Conservation (phyloP, 108 stramenopile species). For the Pseudonitzschia multiseries region DNA sequence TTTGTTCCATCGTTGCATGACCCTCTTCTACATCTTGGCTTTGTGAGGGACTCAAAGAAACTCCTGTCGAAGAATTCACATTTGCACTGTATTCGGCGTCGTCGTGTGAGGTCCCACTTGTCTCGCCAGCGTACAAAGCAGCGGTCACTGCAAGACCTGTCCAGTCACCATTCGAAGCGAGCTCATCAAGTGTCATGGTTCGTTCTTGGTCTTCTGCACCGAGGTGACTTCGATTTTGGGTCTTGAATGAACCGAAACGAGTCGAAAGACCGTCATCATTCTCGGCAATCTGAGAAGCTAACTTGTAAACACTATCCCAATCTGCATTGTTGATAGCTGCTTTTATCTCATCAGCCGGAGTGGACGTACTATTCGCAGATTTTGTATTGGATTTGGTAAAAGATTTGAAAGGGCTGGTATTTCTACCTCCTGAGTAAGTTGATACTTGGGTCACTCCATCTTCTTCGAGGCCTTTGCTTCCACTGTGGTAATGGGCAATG, state of each 20-base stretch:
- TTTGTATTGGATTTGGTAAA: not conserved
- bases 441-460: not conserved
- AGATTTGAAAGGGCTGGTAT: not conserved
- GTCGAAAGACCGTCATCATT: slow-evolving; percentile 24
- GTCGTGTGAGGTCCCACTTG: slow-evolving; percentile 23
- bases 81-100: too few species aligned
- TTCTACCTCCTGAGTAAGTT: not conserved
- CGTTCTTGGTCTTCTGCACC: slow-evolving; percentile 30
- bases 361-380: not conserved
- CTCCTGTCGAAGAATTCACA: not conserved
- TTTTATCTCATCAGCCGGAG: slow-evolving; percentile 10
- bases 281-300: slow-evolving; percentile 32
- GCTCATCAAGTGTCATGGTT: slow-evolving; percentile 27
- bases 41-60: not conserved
- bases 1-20: not conserved
- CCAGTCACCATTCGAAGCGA: slow-evolving; percentile 32
- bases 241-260: slow-evolving; percentile 5
- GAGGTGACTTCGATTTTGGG: slow-evolving; percentile 12
- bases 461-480: not conserved
- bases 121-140: slow-evolving; percentile 35
- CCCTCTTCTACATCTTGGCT: slow-evolving; percentile 17
- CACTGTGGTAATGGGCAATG: not conserved
- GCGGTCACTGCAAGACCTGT: slow-evolving; percentile 41
- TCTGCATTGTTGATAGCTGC: slow-evolving; percentile 30
- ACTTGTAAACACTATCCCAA: slow-evolving; percentile 33